A percentile compares a stretch with the other conserved stretches of the same genome.
phyloP scores from a whole-genome alignment of 176 grass and related monocot genomes.

The Avena eriantha region DNA sequence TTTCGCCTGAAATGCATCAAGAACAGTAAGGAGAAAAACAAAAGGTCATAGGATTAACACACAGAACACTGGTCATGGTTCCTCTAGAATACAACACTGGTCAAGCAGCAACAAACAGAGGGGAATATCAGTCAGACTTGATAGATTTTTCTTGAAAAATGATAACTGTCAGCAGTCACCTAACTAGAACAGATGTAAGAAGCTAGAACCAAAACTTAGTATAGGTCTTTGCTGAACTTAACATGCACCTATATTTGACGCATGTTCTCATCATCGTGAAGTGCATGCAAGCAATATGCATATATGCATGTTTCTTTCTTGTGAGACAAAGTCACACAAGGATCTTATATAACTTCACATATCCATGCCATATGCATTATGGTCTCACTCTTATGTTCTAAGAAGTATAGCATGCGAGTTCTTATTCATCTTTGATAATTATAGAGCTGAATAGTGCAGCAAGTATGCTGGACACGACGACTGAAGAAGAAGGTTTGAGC shows the following conservation, averaged over 20 bases:
- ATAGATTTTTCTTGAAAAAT: not conserved
- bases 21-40: not conserved
- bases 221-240: not conserved
- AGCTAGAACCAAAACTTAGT: not conserved
- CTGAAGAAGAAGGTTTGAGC: not conserved
- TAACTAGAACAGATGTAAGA: not conserved
- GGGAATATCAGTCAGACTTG: not conserved
- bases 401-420: not conserved
- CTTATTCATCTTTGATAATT: not conserved
- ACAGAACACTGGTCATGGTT: not conserved
- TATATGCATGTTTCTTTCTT: not conserved
- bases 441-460: conserved; percentile 15
- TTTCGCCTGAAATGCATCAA: conserved; percentile 72
- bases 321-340: not conserved
- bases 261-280: conserved; percentile 13
- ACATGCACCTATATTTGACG: not conserved
- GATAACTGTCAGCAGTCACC: not conserved
- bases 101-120: not conserved
- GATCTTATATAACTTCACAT: not conserved
- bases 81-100: not conserved
- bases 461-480: not conserved
- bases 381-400: not conserved
- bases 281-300: not conserved
- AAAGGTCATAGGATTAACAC: not conserved
- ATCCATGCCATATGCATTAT: not conserved